phyloP scores from a whole-genome alignment of 1,284 basidiomycete genomes.

The Trichosporon faecale region DNA sequence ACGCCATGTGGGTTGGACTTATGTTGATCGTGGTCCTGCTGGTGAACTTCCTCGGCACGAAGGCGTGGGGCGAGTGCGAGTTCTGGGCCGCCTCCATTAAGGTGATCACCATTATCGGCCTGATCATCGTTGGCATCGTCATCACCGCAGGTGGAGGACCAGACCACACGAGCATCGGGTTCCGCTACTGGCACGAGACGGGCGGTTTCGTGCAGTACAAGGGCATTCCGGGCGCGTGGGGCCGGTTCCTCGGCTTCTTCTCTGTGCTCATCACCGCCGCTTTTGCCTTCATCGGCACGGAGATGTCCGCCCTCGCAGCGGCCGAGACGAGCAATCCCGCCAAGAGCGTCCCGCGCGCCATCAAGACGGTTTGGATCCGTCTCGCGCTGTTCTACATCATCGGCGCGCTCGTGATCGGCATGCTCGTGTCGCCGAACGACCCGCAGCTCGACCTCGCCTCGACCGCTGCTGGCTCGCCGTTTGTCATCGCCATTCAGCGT shows the following conservation, averaged over 20 bases:
- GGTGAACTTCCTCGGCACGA: slow-evolving; percentile 46
- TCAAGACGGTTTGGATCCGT: slow-evolving; percentile 69
- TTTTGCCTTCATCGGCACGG: slow-evolving; percentile 33
- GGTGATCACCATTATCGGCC: slow-evolving; percentile 65
- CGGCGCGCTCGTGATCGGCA: slow-evolving; percentile 62
- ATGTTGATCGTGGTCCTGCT: slow-evolving; percentile 58
- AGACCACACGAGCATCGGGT: slow-evolving; percentile 48
- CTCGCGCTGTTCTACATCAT: slow-evolving; percentile 63
- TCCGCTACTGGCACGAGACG: slow-evolving; percentile 55
- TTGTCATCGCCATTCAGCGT: slow-evolving; percentile 66
- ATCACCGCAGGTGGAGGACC: slow-evolving; percentile 57
- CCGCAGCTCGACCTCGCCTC: slow-evolving; percentile 57
- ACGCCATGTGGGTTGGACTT: slow-evolving; percentile 41
- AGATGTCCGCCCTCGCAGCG: slow-evolving; percentile 52
- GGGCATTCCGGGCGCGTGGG: slow-evolving; percentile 54
- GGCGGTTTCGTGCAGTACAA: slow-evolving; percentile 51
- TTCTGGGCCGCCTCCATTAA: slow-evolving; percentile 65
- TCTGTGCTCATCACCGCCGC: slow-evolving; percentile 19
- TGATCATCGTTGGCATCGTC: slow-evolving; percentile 61
- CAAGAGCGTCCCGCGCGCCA: slow-evolving; percentile 71
- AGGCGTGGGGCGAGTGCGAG: slow-evolving; percentile 49
- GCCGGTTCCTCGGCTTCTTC: slow-evolving; percentile 35
- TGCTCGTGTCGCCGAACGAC: slow-evolving; percentile 69
- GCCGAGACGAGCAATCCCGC: slow-evolving; percentile 60
- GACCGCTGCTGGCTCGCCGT: slow-evolving; percentile 71